These are phyloP conservation scores for Seminavis robusta DNA, from an alignment of 108 stramenopile genomes.

Conservation along the genomic window DNA sequence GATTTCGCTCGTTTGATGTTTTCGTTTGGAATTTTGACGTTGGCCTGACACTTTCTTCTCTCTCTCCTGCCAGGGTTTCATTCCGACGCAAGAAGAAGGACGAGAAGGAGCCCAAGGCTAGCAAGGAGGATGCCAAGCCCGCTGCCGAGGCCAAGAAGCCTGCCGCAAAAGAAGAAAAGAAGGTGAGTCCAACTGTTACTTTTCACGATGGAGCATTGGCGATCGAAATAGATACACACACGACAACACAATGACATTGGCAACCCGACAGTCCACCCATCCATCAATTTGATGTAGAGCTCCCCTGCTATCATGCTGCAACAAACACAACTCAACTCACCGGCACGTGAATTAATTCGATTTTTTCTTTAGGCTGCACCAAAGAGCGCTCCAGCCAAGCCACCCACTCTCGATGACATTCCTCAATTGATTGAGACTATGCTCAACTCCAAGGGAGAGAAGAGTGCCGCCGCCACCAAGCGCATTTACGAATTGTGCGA, in stretches of 20 bases:
- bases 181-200: slow-evolving; percentile 9
- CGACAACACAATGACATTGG: background rate
- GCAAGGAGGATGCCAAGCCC: slow-evolving; percentile 18
- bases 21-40: no score
- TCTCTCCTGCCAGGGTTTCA: slow-evolving; percentile 39
- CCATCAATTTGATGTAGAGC: background rate
- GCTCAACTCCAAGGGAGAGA: slow-evolving; percentile 81
- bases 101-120: slow-evolving; percentile 23
- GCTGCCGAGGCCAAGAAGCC: slow-evolving; percentile 23
- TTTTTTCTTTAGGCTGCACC: slow-evolving; percentile 11
- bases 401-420: slow-evolving; percentile 87
- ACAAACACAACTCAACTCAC: background rate
- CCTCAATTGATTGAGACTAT: slow-evolving; percentile 85
- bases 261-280: background rate
- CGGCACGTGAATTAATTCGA: background rate
- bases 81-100: slow-evolving; percentile 63
- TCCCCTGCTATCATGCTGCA: background rate
- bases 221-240: background rate
- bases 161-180: slow-evolving; percentile 20
- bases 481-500: slow-evolving; percentile 90
- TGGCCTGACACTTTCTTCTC: no score
- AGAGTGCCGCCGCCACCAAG: slow-evolving; percentile 85
- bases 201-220: background rate
- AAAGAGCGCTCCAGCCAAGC: slow-evolving; percentile 54
- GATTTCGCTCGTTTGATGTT: no score